These are phyloP conservation scores for Starmerella stellata DNA, from an alignment of 805 yeast species.

Conservation along the genomic window DNA sequence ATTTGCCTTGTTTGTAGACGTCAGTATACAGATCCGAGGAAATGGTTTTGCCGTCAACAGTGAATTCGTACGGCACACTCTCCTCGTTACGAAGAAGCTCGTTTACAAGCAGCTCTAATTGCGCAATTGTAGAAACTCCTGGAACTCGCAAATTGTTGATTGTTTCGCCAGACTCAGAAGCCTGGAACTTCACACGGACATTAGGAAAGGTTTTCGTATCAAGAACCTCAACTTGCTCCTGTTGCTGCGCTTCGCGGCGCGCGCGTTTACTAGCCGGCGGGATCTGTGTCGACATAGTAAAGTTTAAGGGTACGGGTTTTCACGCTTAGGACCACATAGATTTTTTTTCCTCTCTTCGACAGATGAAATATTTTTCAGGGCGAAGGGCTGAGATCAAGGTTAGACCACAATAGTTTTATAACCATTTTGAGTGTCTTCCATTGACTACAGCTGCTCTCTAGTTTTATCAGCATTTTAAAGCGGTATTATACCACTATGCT, in stretches of 20 bases:
- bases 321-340: not conserved
- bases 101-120: conserved; percentile 73
- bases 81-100: conserved; percentile 51
- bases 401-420: too few species aligned
- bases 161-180: conserved; percentile 77
- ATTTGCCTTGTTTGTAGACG: conserved; percentile 69
- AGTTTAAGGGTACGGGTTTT: not conserved
- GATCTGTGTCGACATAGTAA: conserved; percentile 69
- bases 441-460: too few species aligned
- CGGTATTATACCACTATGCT: too few species aligned
- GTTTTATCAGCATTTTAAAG: too few species aligned
- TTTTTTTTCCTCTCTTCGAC: too few species aligned
- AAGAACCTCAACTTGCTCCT: conserved; percentile 33
- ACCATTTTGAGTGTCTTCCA: too few species aligned
- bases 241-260: conserved; percentile 32
- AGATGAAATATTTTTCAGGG: too few species aligned
- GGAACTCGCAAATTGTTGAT: conserved; percentile 77
- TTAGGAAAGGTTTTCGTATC: conserved; percentile 61
- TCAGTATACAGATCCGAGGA: conserved; percentile 60
- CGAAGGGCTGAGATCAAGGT: too few species aligned
- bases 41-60: conserved; percentile 35
- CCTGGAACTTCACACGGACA: conserved; percentile 75
- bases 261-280: conserved; percentile 92
- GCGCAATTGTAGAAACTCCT: conserved; percentile 66
- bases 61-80: conserved; percentile 77